Evolutionary conservation across 164 flowering plant genomes (phyloP).

Genomic region (Stephania japonica): DNA sequence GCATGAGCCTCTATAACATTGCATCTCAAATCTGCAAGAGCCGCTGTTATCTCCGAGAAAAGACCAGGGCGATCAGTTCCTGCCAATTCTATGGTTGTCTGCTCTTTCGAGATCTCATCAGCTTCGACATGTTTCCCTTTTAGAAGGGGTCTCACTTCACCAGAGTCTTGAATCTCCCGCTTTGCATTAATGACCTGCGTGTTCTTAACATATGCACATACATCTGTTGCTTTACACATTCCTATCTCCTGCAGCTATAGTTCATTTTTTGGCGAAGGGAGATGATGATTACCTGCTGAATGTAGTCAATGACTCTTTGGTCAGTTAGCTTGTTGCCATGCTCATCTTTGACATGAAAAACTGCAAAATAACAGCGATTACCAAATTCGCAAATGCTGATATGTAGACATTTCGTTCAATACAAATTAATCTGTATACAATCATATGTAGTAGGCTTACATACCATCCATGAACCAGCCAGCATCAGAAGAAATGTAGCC

Average conservation of each 20-base stretch:
- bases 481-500: conserved; percentile 75
- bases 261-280: neutral
- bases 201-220: neutral
- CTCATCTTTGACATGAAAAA: conserved; percentile 67
- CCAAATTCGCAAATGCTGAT: neutral
- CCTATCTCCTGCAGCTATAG: neutral
- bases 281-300: conserved; percentile 44
- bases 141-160: conserved; percentile 9
- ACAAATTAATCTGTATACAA: no score
- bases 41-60: conserved; percentile 74
- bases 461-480: conserved; percentile 88
- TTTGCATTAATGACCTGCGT: conserved; percentile 45
- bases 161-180: conserved; percentile 17
- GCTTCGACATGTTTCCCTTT: conserved; percentile 1
- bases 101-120: conserved; percentile 24
- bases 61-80: conserved; percentile 70
- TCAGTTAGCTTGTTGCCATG: conserved; percentile 50
- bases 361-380: conserved; percentile 28
- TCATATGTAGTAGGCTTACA: no score
- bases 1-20: conserved; percentile 66
- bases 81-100: conserved; percentile 54
- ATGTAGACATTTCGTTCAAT: no score
- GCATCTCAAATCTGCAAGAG: conserved; percentile 54
- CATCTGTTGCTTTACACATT: neutral
- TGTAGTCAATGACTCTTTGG: conserved; percentile 35